These are phyloP conservation scores for Beauveria varroae DNA, from an alignment of 2,329 filamentous ascomycete genomes.

Conservation along the genomic window DNA sequence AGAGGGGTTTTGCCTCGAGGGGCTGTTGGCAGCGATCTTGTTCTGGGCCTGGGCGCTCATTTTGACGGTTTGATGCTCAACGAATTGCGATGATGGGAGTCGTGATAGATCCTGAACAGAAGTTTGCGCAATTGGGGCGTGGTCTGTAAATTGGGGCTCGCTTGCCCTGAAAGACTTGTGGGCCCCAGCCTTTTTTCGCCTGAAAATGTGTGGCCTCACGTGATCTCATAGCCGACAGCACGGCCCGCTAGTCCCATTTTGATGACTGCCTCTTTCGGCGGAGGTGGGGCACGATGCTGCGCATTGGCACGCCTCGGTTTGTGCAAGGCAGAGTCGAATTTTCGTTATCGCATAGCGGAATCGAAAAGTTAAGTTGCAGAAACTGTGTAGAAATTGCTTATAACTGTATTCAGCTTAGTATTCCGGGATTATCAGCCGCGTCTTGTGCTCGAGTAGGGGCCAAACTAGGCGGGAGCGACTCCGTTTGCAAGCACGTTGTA, in stretches of 20 bases:
- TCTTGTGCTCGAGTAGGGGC: background rate
- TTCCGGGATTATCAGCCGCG: too few species aligned
- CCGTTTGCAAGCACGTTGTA: background rate
- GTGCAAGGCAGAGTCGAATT: background rate
- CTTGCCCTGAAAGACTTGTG: slow-evolving; percentile 22
- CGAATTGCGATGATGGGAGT: slow-evolving; percentile 23
- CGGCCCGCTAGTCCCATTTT: background rate
- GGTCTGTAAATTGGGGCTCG: slow-evolving; percentile 36
- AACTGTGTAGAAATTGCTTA: background rate
- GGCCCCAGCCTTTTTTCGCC: slow-evolving; percentile 5
- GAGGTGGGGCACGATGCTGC: background rate
- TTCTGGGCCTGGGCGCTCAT: slow-evolving; percentile 70
- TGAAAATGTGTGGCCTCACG: background rate
- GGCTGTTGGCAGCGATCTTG: slow-evolving; percentile 98
- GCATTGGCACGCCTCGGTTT: background rate
- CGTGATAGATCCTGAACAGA: slow-evolving; percentile 16
- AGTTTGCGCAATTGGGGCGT: slow-evolving; percentile 22
- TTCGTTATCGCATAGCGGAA: background rate
- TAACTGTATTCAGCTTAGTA: background rate
- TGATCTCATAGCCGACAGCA: background rate
- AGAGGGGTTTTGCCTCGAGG: slow-evolving; percentile 89
- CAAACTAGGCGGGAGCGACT: background rate
- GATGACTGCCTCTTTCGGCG: background rate
- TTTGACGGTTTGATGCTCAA: slow-evolving; percentile 39
- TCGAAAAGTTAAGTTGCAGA: background rate